A percentile compares a stretch with the other conserved stretches of the same genome.
phyloP scores from a whole-genome alignment of 2,329 filamentous ascomycete species.

The Neonectria hederae region DNA sequence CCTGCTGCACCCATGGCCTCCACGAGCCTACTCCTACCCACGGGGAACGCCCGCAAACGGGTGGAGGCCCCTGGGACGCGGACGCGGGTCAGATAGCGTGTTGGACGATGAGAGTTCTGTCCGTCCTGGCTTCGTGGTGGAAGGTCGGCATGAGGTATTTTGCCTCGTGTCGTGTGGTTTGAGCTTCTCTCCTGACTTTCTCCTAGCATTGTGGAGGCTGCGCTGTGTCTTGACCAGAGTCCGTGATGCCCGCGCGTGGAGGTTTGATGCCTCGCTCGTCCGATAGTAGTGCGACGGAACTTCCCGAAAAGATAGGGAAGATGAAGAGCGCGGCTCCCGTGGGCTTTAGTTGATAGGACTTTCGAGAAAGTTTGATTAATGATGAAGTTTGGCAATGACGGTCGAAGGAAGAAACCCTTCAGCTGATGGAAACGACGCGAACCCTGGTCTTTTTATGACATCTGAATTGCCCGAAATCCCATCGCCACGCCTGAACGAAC shows the following conservation, averaged over 20 bases:
- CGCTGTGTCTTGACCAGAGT: not conserved
- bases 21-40: slow-evolving; percentile 22
- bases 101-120: not conserved
- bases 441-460: not conserved
- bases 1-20: slow-evolving; percentile 7
- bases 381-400: not conserved
- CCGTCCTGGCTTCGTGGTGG: not conserved
- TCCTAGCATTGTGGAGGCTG: not conserved
- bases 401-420: not conserved
- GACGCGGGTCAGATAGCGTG: not conserved
- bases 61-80: slow-evolving; percentile 5
- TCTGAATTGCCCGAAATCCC: not conserved
- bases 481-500: not conserved
- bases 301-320: not conserved
- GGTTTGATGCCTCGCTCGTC: not conserved
- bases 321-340: not conserved
- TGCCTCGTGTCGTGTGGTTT: not conserved
- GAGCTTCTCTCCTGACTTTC: slow-evolving; percentile 16
- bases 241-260: not conserved
- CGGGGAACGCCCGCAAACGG: slow-evolving; percentile 17
- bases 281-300: not conserved
- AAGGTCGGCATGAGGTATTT: slow-evolving; percentile 18
- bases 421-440: not conserved
- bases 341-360: not conserved
- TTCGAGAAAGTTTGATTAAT: not conserved